A percentile compares a stretch with the other conserved stretches of the same genome.
Conservation (phyloP, 306 rosid species). For the Quercus bicolor region DNA sequence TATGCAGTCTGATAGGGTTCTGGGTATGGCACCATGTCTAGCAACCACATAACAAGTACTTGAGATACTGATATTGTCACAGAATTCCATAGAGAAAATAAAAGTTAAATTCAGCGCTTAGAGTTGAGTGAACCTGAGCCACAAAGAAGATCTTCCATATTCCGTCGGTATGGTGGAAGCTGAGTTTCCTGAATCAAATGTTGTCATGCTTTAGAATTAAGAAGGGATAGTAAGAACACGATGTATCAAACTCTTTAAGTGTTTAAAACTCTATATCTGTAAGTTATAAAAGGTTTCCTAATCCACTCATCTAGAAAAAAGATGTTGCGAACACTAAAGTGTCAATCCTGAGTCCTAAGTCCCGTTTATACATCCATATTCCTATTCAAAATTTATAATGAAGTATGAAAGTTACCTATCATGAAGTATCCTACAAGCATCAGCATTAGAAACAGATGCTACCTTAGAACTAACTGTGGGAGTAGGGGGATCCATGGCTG, state of each 20-base stretch:
- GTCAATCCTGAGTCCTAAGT: background rate
- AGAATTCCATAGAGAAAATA: background rate
- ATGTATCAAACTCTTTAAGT: background rate
- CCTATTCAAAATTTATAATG: no score
- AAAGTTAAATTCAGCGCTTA: constrained; percentile 16
- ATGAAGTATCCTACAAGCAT: no score
- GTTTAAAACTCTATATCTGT: background rate
- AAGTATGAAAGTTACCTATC: no score
- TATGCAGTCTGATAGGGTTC: constrained; percentile 95
- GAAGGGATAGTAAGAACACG: constrained; percentile 6
- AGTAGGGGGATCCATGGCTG: background rate
- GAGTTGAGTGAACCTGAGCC: constrained; percentile 71
- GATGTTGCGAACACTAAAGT: background rate
- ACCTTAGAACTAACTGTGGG: no score
- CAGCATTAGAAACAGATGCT: no score
- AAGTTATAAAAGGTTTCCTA: background rate
- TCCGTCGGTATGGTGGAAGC: constrained; percentile 76
- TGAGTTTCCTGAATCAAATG: constrained; percentile 82
- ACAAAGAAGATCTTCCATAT: constrained; percentile 89
- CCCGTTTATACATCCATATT: background rate
- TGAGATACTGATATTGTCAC: constrained; percentile 18
- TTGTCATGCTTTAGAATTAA: constrained; percentile 23
- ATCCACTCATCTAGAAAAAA: constrained; percentile 6
- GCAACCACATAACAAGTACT: constrained; percentile 35
- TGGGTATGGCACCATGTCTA: constrained; percentile 92